Conservation (phyloP, 2,329 filamentous ascomycete genomes). For the Lachnellula occidentalis region DNA sequence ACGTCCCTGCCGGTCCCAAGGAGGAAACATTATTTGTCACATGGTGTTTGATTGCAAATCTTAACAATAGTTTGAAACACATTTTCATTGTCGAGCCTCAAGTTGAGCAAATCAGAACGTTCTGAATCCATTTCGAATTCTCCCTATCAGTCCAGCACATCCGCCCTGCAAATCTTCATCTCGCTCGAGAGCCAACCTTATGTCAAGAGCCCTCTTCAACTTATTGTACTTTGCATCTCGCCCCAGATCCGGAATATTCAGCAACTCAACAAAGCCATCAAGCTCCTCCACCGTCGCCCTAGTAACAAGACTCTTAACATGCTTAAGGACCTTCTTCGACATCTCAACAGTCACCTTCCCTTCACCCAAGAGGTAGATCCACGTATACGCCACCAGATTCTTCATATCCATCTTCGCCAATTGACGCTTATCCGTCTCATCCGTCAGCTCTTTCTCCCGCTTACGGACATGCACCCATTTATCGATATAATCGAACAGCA, state of each 20-base stretch:
- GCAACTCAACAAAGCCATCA: neutral
- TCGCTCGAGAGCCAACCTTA: neutral
- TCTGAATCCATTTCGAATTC: neutral
- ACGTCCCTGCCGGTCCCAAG: no score
- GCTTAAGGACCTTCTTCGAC: neutral
- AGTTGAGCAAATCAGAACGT: no score
- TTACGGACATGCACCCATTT: neutral
- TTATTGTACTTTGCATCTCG: neutral
- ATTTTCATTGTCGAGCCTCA: no score
- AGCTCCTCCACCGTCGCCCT: neutral
- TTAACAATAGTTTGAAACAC: no score
- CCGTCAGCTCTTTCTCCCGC: no score
- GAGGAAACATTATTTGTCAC: no score
- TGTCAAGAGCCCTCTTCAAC: neutral
- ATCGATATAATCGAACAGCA: neutral
- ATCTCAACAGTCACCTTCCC: neutral
- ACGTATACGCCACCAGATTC: neutral
- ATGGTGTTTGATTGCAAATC: no score
- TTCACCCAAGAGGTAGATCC: neutral
- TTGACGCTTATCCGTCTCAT: neutral
- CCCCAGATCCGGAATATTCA: neutral
- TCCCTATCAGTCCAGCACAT: neutral
- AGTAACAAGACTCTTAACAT: neutral
- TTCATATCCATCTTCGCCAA: neutral
- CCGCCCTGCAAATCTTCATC: neutral